Evolutionary conservation across 768 basidiomycete genomes (phyloP).

Genomic region (Daedaleopsis sinensis): DNA sequence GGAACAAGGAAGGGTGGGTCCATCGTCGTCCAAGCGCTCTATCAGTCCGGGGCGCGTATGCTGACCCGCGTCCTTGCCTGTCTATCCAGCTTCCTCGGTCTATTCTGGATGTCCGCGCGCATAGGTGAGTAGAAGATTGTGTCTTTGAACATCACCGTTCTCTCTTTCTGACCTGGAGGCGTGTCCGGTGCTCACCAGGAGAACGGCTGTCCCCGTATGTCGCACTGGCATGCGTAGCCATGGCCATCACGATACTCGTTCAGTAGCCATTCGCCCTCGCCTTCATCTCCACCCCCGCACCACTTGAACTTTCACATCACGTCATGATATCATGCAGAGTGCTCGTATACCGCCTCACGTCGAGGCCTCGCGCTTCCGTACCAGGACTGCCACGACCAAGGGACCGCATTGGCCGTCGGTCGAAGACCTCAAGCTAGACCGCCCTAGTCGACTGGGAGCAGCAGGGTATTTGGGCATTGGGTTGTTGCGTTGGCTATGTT

Average conservation of each 20-base stretch:
- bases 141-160: neutral
- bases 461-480: too few relatives aligned
- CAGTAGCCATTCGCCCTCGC: slow-evolving; percentile 29
- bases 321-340: too few relatives aligned
- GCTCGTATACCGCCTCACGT: too few relatives aligned
- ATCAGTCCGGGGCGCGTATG: neutral
- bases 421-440: too few relatives aligned
- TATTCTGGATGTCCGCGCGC: slow-evolving; percentile 94
- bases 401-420: too few relatives aligned
- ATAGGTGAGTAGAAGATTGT: slow-evolving; percentile 64
- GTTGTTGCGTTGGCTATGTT: too few relatives aligned
- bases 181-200: slow-evolving; percentile 47
- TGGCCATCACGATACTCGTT: slow-evolving; percentile 78
- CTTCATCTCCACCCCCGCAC: slow-evolving; percentile 28
- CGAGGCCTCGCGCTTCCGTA: too few relatives aligned
- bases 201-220: slow-evolving; percentile 97
- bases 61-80: neutral
- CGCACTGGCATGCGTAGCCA: slow-evolving; percentile 86
- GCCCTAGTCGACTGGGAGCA: too few relatives aligned
- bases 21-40: neutral
- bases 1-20: slow-evolving; percentile 91
- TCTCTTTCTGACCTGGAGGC: neutral
- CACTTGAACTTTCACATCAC: neutral
- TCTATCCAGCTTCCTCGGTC: slow-evolving; percentile 72
- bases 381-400: too few relatives aligned